Percentiles rank a stretch among this genome's conserved stretches.
These are phyloP conservation scores for Plasmodium knowlesi DNA, from an alignment of 169 alveolate genomes.

Conservation along the genomic window DNA sequence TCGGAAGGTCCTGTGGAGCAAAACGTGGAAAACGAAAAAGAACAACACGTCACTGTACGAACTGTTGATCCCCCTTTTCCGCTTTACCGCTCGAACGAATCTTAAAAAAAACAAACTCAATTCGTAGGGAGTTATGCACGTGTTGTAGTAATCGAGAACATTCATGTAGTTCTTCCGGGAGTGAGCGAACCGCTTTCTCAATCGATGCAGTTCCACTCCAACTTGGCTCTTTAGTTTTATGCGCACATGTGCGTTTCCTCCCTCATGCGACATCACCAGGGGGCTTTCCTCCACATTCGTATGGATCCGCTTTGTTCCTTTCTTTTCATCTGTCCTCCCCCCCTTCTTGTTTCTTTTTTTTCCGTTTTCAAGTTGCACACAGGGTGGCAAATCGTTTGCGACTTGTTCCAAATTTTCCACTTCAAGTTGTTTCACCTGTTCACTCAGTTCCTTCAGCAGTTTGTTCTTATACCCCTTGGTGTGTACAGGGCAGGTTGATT, in stretches of 20 bases:
- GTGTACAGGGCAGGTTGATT: constrained; percentile 2
- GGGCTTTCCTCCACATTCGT: not conserved
- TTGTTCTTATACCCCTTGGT: not conserved
- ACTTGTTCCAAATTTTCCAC: not conserved
- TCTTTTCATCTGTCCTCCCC: not conserved
- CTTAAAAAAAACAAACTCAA: constrained; percentile 44
- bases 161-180: constrained; percentile 57
- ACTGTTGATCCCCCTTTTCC: constrained; percentile 22
- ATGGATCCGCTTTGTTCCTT: not conserved
- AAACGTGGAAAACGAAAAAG: constrained; percentile 48
- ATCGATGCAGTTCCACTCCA: not conserved
- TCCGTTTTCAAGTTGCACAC: constrained; percentile 2
- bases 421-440: constrained; percentile 35
- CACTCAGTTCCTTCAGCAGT: not conserved
- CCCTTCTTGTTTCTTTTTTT: constrained; percentile 7
- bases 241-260: not conserved
- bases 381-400: not conserved
- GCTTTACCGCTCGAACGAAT: constrained; percentile 23
- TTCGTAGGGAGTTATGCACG: constrained; percentile 54
- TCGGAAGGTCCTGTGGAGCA: constrained; percentile 22
- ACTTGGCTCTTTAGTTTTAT: constrained; percentile 27
- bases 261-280: not conserved
- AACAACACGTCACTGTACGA: constrained; percentile 30
- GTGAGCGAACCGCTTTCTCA: constrained; percentile 5
- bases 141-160: constrained; percentile 27